These are phyloP conservation scores for Antrodiella citrinella DNA, from an alignment of 768 basidiomycete species.

Conservation along the genomic window DNA sequence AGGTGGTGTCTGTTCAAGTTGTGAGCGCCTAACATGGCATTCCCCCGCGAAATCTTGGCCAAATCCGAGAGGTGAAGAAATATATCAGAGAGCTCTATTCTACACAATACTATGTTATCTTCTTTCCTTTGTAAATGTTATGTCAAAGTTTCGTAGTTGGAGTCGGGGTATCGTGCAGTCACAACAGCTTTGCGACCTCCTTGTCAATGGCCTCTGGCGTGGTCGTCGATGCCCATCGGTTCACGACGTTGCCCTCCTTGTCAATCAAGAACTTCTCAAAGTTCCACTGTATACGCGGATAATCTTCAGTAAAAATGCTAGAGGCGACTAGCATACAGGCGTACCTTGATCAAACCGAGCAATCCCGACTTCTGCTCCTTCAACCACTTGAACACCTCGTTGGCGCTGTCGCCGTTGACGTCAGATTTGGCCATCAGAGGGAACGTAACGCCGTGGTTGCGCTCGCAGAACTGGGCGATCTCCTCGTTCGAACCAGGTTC, in stretches of 20 bases:
- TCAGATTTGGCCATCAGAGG: slow-evolving; percentile 90
- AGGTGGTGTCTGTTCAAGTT: no score
- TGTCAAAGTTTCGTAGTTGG: not conserved
- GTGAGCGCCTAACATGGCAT: no score
- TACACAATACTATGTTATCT: not conserved
- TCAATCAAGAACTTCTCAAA: slow-evolving; percentile 86
- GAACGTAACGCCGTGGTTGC: slow-evolving; percentile 87
- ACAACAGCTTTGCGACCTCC: slow-evolving; percentile 56
- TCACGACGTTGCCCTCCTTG: slow-evolving; percentile 65
- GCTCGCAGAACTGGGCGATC: slow-evolving; percentile 64
- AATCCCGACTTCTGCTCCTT: slow-evolving; percentile 74
- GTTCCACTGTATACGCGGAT: slow-evolving; percentile 55
- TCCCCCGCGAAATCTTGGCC: no score
- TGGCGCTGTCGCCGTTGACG: slow-evolving; percentile 81
- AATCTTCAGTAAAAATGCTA: not conserved
- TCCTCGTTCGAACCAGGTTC: slow-evolving; percentile 78
- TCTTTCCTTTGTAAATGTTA: not conserved
- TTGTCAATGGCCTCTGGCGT: slow-evolving; percentile 55
- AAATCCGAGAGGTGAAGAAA: no score
- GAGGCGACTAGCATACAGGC: no score
- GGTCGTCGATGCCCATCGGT: slow-evolving; percentile 73
- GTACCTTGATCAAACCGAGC: slow-evolving; percentile 70
- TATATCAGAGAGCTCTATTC: no score
- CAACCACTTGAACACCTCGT: slow-evolving; percentile 79
- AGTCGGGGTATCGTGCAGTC: slow-evolving; percentile 9